Conservation (phyloP, 2,329 filamentous ascomycete species). For the Mycosphaerella sp. region DNA sequence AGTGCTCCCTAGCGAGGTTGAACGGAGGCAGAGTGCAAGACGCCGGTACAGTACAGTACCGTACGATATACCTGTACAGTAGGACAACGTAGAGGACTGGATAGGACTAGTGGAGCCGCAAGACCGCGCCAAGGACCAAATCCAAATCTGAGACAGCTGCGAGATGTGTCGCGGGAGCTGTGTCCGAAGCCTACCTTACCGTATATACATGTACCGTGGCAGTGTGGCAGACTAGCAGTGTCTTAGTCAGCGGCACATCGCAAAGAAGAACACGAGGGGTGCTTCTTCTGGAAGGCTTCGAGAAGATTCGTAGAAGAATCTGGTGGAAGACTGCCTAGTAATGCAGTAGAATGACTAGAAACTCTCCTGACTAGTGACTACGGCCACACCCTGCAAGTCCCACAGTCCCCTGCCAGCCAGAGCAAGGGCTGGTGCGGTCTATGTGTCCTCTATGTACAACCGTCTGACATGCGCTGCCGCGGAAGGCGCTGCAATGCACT, state of each 20-base stretch:
- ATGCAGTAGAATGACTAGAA: not conserved
- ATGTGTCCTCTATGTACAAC: too few species aligned
- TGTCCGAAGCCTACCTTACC: not conserved
- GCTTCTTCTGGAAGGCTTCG: not conserved
- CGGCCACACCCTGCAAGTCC: not conserved
- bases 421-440: too few species aligned
- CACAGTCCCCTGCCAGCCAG: too few species aligned
- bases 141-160: not conserved
- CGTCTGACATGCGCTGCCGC: not conserved
- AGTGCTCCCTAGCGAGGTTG: not conserved
- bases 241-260: not conserved
- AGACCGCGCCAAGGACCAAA: too few species aligned
- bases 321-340: too few species aligned
- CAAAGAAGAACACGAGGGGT: not conserved
- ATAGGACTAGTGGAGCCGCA: too few species aligned
- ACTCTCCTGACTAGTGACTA: not conserved
- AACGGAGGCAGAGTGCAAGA: too few species aligned
- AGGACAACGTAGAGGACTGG: too few species aligned
- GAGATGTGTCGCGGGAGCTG: not conserved
- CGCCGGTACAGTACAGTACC: too few species aligned
- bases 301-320: not conserved
- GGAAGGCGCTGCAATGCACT: not conserved
- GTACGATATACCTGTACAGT: too few species aligned
- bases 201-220: not conserved
- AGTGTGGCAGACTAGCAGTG: too few species aligned